phyloP scores from a whole-genome alignment of 805 yeast species.

The Pichia phayaonensis region DNA sequence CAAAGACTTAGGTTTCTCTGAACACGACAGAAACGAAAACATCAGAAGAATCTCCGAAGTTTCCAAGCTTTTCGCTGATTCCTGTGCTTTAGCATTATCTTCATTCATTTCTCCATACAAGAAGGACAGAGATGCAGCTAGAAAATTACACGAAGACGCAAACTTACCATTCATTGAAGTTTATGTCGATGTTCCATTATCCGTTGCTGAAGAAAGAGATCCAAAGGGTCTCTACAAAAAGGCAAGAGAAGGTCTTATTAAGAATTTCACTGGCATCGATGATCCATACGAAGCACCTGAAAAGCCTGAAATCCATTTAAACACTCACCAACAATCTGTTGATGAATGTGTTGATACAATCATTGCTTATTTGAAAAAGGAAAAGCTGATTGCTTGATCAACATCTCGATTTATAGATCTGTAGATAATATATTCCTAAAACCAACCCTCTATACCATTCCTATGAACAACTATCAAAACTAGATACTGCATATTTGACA shows the following conservation, averaged over 20 bases:
- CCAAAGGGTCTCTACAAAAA: slow-evolving; percentile 96
- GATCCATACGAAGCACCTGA: slow-evolving; percentile 96
- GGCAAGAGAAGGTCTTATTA: slow-evolving; percentile 91
- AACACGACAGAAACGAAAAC: slow-evolving; percentile 87
- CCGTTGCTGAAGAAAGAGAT: slow-evolving; percentile 93
- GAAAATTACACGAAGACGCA: slow-evolving; percentile 72
- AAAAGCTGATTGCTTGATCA: slow-evolving; percentile 9
- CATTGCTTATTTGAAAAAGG: slow-evolving; percentile 47
- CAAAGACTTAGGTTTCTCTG: slow-evolving; percentile 90
- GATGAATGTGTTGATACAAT: slow-evolving; percentile 78
- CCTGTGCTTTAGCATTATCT: slow-evolving; percentile 81
- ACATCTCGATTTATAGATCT: not conserved
- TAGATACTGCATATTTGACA: too few relatives aligned
- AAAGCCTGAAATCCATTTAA: slow-evolving; percentile 72
- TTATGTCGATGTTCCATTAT: slow-evolving; percentile 86
- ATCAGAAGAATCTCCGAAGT: slow-evolving; percentile 94
- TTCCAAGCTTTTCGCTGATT: slow-evolving; percentile 86
- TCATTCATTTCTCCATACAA: slow-evolving; percentile 91
- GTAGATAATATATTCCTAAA: not conserved
- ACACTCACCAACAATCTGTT: slow-evolving; percentile 60
- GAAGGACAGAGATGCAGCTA: slow-evolving; percentile 75
- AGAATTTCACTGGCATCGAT: slow-evolving; percentile 90
- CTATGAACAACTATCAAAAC: too few relatives aligned
- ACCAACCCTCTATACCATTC: not conserved
- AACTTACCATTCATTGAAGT: slow-evolving; percentile 84